Percentiles rank a stretch among this genome's conserved stretches.
These are phyloP conservation scores for Calonectria naviculata DNA, from an alignment of 2,329 filamentous ascomycete genomes.

Conservation along the genomic window DNA sequence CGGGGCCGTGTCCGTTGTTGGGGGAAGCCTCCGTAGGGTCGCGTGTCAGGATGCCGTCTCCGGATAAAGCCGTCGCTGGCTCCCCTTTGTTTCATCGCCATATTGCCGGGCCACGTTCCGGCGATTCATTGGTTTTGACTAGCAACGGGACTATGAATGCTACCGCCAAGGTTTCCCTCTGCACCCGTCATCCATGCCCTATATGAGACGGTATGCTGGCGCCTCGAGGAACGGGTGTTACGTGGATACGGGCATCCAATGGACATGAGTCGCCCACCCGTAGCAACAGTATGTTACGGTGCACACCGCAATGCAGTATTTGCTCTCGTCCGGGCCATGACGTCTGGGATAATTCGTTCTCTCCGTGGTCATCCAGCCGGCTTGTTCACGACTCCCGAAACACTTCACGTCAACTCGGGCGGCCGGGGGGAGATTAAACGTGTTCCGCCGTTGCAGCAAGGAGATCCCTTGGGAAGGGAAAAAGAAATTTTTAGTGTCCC, in stretches of 20 bases:
- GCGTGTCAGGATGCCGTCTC: slow-evolving; percentile 13
- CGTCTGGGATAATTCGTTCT: neutral
- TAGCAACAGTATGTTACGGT: slow-evolving; percentile 3
- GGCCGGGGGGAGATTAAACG: neutral
- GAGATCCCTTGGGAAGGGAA: neutral
- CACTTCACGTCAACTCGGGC: slow-evolving; percentile 16
- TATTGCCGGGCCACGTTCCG: slow-evolving; percentile 19
- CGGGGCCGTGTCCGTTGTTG: slow-evolving; percentile 4
- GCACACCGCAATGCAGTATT: neutral
- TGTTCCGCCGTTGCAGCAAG: neutral
- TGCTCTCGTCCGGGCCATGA: neutral
- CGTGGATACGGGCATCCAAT: slow-evolving; percentile 1
- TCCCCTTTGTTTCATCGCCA: slow-evolving; percentile 15
- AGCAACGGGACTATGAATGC: neutral
- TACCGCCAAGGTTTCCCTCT: neutral
- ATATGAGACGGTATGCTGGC: slow-evolving; percentile 9
- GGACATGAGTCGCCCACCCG: slow-evolving; percentile 6
- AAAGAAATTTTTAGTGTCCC: neutral
- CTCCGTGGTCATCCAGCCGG: neutral
- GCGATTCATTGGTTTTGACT: slow-evolving; percentile 10
- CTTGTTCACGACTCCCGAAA: neutral
- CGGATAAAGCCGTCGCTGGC: slow-evolving; percentile 14
- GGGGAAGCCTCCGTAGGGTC: neutral
- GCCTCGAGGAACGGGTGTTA: slow-evolving; percentile 1
- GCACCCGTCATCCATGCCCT: slow-evolving; percentile 10